Conservation (phyloP, 164 flowering plant species). For the Houttuynia cordata region DNA sequence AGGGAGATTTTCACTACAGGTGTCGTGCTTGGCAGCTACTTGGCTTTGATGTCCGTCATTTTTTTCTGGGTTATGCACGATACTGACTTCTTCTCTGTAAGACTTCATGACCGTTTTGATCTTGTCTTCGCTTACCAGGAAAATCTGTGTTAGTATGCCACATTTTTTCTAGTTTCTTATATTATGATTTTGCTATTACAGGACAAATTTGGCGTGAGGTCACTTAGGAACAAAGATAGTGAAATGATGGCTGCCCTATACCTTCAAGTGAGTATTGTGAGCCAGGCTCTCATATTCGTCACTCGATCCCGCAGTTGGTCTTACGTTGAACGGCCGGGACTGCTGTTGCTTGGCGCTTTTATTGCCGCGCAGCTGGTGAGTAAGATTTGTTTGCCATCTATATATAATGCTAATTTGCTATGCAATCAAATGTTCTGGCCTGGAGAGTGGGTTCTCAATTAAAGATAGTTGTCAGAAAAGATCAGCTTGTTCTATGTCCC, state of each 20-base stretch:
- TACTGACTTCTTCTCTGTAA: slow-evolving; percentile 72
- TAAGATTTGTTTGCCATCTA: slow-evolving; percentile 16
- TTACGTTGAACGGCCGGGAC: slow-evolving; percentile 76
- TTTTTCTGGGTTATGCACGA: slow-evolving; percentile 80
- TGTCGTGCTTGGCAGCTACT: slow-evolving; percentile 76
- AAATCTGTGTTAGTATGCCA: background rate
- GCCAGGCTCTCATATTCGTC: slow-evolving; percentile 93
- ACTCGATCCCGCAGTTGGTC: slow-evolving; percentile 96
- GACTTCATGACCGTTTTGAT: background rate
- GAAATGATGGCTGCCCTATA: slow-evolving; percentile 86
- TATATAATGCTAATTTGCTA: background rate
- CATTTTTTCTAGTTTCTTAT: background rate
- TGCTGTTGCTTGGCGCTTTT: slow-evolving; percentile 60
- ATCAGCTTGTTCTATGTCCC: background rate
- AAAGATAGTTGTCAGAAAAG: no score
- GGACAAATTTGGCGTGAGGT: slow-evolving; percentile 55
- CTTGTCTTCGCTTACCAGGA: background rate
- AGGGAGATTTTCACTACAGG: slow-evolving; percentile 96
- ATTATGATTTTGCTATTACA: slow-evolving; percentile 11
- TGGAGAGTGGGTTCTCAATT: no score
- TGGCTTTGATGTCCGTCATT: slow-evolving; percentile 82
- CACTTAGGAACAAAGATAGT: slow-evolving; percentile 19
- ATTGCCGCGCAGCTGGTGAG: slow-evolving; percentile 73
- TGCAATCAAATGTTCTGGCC: background rate
- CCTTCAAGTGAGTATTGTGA: slow-evolving; percentile 93